Conservation (phyloP, 495 filamentous ascomycete genomes). For the Trichoderma virens region DNA sequence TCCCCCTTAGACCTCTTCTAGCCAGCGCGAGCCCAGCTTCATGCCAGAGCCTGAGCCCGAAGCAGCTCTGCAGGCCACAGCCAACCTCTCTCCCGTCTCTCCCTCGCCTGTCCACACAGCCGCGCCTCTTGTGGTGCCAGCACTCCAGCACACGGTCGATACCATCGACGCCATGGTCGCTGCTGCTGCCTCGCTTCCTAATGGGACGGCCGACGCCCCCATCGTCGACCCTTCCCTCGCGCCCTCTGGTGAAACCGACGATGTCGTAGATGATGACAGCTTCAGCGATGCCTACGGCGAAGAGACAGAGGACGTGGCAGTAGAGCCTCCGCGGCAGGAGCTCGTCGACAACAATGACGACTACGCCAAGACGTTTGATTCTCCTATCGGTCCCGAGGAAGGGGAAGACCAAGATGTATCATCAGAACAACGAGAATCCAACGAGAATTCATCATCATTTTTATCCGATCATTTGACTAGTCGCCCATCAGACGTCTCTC, state of each 20-base stretch:
- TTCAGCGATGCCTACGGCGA: conserved; percentile 24
- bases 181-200: conserved; percentile 3
- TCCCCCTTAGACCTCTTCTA: conserved; percentile 17
- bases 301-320: conserved; percentile 14
- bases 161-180: conserved; percentile 15
- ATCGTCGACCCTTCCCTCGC: background rate
- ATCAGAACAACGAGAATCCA: conserved; percentile 14
- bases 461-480: conserved; percentile 12
- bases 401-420: conserved; percentile 27
- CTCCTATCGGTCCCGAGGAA: conserved; percentile 23
- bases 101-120: conserved; percentile 25
- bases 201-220: background rate
- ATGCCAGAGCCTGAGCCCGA: conserved; percentile 28
- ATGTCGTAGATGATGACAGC: conserved; percentile 13
- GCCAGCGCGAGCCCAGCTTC: conserved; percentile 13
- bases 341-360: conserved; percentile 24
- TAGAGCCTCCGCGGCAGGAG: conserved; percentile 15
- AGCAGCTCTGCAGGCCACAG: conserved; percentile 25
- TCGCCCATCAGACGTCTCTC: conserved; percentile 9
- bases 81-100: conserved; percentile 28
- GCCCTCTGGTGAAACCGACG: conserved; percentile 8
- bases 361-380: conserved; percentile 30
- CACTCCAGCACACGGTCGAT: conserved; percentile 31
- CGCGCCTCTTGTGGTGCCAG: conserved; percentile 28
- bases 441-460: conserved; percentile 19